Percentiles rank a stretch among this genome's conserved stretches.
phyloP scores from a whole-genome alignment of 768 basidiomycete species.

The Udeniomyces megalosporus region DNA sequence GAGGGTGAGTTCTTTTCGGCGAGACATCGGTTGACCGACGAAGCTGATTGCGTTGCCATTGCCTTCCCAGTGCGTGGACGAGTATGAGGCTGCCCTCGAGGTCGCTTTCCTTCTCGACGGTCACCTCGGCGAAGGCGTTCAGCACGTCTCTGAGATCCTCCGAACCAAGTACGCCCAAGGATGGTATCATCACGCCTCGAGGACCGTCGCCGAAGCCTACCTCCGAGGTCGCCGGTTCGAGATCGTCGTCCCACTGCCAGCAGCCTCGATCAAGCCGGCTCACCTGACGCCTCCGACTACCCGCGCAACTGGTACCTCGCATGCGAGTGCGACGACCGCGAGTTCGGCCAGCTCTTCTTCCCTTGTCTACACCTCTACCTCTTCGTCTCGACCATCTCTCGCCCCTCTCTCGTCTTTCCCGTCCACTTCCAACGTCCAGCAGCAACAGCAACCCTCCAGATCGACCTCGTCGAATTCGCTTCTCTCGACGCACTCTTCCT shows the following conservation, averaged over 20 bases:
- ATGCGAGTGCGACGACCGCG: not conserved
- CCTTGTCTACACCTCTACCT: not conserved
- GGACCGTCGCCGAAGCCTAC: slow-evolving; percentile 83
- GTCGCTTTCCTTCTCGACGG: slow-evolving; percentile 73
- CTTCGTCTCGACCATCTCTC: not conserved
- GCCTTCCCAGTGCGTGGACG: slow-evolving; percentile 39
- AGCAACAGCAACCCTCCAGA: not conserved
- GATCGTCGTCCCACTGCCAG: slow-evolving; percentile 10
- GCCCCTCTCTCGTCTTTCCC: not conserved
- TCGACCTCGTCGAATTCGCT: slow-evolving; percentile 9
- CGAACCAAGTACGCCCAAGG: slow-evolving; percentile 96
- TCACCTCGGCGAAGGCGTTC: slow-evolving; percentile 71
- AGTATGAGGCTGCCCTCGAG: slow-evolving; percentile 65
- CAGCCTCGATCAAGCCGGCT: not conserved
- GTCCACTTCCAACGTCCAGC: not conserved
- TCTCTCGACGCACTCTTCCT: too few relatives aligned
- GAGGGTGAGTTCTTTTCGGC: slow-evolving; percentile 37
- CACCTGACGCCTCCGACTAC: not conserved
- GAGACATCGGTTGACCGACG: too few relatives aligned
- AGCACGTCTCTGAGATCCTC: slow-evolving; percentile 84
- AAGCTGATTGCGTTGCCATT: slow-evolving; percentile 2
- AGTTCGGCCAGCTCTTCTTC: not conserved
- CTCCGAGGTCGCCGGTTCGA: slow-evolving; percentile 43
- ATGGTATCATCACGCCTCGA: slow-evolving; percentile 91
- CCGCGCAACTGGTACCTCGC: not conserved